Percentiles rank a stretch among this genome's conserved stretches.
phyloP scores from a whole-genome alignment of 352 stramenopile species.

The Phytophthora multivora region DNA sequence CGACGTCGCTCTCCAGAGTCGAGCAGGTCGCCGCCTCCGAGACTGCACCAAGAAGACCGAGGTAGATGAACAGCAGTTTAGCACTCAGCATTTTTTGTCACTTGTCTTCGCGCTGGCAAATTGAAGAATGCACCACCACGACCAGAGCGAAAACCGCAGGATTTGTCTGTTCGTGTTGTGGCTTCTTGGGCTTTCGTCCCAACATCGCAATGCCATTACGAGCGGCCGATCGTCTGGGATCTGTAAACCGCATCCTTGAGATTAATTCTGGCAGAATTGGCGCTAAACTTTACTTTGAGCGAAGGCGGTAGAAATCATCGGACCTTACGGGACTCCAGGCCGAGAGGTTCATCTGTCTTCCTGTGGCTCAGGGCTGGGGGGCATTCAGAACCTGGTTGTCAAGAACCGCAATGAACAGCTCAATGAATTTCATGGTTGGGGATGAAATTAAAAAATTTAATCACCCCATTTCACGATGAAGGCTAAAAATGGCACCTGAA shows the following conservation, averaged over 20 bases:
- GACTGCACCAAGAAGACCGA: background rate
- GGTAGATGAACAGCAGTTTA: background rate
- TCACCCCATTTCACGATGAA: background rate
- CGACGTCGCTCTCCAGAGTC: background rate
- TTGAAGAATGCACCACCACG: background rate
- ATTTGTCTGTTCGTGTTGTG: too few species aligned
- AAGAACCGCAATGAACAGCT: too few species aligned
- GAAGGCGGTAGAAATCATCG: too few species aligned
- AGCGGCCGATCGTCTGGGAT: background rate
- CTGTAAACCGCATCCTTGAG: background rate
- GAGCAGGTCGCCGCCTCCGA: background rate
- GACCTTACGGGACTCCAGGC: too few species aligned
- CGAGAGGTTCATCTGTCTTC: too few species aligned
- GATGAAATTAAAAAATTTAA: background rate
- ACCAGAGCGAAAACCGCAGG: too few species aligned
- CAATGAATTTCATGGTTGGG: background rate
- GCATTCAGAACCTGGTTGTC: too few species aligned
- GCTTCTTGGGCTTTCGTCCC: too few species aligned
- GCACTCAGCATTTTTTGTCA: background rate
- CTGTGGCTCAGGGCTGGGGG: too few species aligned
- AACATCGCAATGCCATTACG: background rate
- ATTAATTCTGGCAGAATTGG: constrained; percentile 1
- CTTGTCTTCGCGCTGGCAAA: background rate
- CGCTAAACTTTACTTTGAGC: too few species aligned
- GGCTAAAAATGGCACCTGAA: background rate